Percentiles rank a stretch among this genome's conserved stretches.
Evolutionary conservation across 106 monocot species (phyloP).

Genomic region (Alisma plantagoaquatica): DNA sequence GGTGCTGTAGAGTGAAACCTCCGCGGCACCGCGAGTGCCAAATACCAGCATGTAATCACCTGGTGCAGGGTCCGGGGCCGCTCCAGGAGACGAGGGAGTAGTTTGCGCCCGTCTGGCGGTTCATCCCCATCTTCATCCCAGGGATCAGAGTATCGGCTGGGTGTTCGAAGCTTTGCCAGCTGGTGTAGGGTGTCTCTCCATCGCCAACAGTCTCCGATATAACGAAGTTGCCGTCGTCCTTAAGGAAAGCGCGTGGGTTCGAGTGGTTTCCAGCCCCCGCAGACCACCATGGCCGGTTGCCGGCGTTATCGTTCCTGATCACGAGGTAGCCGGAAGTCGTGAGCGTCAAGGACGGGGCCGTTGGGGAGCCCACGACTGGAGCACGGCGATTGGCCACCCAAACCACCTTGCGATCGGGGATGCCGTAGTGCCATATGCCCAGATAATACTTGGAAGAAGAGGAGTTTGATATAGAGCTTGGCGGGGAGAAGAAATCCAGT

Average conservation of each 20-base stretch:
- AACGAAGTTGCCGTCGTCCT: slow-evolving; percentile 15
- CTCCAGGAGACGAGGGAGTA: slow-evolving; percentile 16
- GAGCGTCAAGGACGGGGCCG: slow-evolving; percentile 1
- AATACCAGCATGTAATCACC: slow-evolving; percentile 8
- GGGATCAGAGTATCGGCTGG: slow-evolving; percentile 30
- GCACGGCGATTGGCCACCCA: slow-evolving; percentile 36
- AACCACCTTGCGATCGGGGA: slow-evolving; percentile 6
- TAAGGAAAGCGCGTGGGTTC: slow-evolving; percentile 16
- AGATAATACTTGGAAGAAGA: too few relatives aligned
- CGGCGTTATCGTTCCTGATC: slow-evolving; percentile 6
- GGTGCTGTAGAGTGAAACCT: too few relatives aligned
- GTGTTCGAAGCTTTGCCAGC: slow-evolving; percentile 37
- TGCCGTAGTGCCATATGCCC: slow-evolving; percentile 8
- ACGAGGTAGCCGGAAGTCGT: slow-evolving; percentile 11
- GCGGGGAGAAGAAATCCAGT: slow-evolving; percentile 39
- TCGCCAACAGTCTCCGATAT: too few relatives aligned
- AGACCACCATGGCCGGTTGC: slow-evolving; percentile 1
- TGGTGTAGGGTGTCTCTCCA: neutral
- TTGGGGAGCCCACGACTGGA: slow-evolving; percentile 7
- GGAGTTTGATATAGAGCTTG: too few relatives aligned
- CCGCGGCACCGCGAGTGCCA: slow-evolving; percentile 16
- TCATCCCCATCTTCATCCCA: slow-evolving; percentile 22
- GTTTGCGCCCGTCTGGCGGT: slow-evolving; percentile 11
- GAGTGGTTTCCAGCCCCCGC: neutral
- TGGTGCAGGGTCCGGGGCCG: slow-evolving; percentile 19